Percentiles rank a stretch among this genome's conserved stretches.
These are phyloP conservation scores for Xerocomellus amylosporus DNA, from an alignment of 768 basidiomycete genomes.

Conservation along the genomic window DNA sequence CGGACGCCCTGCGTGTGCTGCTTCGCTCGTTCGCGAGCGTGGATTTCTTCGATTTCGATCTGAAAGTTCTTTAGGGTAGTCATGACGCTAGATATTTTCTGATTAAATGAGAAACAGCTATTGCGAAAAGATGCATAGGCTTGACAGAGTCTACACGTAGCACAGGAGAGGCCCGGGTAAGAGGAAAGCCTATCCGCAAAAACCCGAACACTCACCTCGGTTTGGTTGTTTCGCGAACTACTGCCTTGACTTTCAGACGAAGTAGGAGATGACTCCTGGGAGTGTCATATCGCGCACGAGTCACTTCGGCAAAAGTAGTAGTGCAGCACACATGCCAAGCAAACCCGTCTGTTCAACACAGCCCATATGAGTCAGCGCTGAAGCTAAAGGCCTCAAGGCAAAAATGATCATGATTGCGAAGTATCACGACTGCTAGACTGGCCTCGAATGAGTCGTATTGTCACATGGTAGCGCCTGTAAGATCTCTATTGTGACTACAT, in stretches of 20 bases:
- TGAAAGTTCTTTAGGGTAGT: constrained; percentile 44
- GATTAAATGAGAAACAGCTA: neutral
- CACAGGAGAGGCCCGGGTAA: neutral
- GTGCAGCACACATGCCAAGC: no score
- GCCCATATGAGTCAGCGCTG: no score
- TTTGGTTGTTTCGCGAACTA: neutral
- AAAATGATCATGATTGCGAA: no score
- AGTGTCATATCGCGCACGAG: neutral
- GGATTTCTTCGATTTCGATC: constrained; percentile 75
- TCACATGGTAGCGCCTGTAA: no score
- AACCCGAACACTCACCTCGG: constrained; percentile 1
- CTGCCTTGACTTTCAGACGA: neutral
- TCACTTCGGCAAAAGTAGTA: neutral
- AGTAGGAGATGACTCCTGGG: neutral
- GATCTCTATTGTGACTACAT: no score
- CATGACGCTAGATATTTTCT: constrained; percentile 19
- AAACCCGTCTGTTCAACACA: neutral
- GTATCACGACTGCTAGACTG: no score
- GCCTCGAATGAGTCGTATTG: no score
- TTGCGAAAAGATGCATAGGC: constrained; percentile 15
- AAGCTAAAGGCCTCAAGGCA: no score
- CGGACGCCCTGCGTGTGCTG: constrained; percentile 42
- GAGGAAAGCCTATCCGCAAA: neutral
- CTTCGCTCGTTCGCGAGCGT: constrained; percentile 61
- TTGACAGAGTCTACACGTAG: constrained; percentile 3